phyloP scores from a whole-genome alignment of 164 flowering plant genomes.

The Nelumbo lutea region DNA sequence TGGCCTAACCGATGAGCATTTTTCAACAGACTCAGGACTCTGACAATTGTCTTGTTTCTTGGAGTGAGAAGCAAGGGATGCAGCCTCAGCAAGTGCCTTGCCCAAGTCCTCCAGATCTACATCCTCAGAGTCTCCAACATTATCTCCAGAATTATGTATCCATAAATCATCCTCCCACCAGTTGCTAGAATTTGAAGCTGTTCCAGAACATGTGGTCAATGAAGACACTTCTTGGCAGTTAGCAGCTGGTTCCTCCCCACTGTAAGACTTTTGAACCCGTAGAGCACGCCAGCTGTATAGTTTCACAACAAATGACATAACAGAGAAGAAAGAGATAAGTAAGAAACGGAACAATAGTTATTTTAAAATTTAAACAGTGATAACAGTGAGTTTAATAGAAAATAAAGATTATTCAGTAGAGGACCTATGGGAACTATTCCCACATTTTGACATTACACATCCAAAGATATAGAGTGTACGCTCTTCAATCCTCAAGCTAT shows the following conservation, averaged over 20 bases:
- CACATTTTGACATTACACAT: slow-evolving; percentile 55
- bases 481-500: slow-evolving; percentile 45
- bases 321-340: neutral
- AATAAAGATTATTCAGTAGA: neutral
- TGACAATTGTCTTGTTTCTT: slow-evolving; percentile 24
- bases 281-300: slow-evolving; percentile 73
- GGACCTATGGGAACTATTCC: slow-evolving; percentile 47
- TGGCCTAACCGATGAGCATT: slow-evolving; percentile 13
- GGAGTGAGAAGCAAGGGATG: slow-evolving; percentile 37
- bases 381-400: neutral
- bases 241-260: slow-evolving; percentile 18
- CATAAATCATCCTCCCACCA: slow-evolving; percentile 28
- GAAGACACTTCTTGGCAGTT: slow-evolving; percentile 15
- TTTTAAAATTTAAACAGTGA: no score
- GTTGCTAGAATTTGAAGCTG: slow-evolving; percentile 20
- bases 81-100: slow-evolving; percentile 55
- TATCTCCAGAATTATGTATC: slow-evolving; percentile 16
- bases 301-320: neutral
- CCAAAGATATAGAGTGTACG: slow-evolving; percentile 69
- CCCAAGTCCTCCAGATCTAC: slow-evolving; percentile 60
- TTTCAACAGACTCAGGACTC: slow-evolving; percentile 15
- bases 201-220: slow-evolving; percentile 17
- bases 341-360: neutral
- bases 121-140: slow-evolving; percentile 39
- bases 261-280: slow-evolving; percentile 54